Base-by-base conservation (phyloP, 495 filamentous ascomycete genomes). In the Bryoglossum gracile region DNA sequence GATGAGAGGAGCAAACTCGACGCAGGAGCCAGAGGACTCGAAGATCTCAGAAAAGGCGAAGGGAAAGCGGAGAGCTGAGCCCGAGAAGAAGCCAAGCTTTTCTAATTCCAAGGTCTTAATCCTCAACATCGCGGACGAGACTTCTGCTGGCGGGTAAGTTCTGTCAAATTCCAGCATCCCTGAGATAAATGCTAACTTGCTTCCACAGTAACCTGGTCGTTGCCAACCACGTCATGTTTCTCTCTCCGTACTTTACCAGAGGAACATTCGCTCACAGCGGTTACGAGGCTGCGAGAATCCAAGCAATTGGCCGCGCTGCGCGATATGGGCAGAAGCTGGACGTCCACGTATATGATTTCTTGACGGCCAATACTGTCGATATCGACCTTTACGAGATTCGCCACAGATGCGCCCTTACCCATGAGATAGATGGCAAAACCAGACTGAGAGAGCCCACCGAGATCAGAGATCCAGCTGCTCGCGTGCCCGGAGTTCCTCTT, bases 141-240 rank as follows among this genome's bases (percentile, higher is more conserved):
- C 74, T 42, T 78, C 86, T 14, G 77, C 86, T 8, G 88, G 88
- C 23, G 62, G 76, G 80, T 83, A 69, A 80, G 76, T 73, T 35
- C 41, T n/a, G 32, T 22, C 22, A 24, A 14, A 0, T 39, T 32
- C 16, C 42, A 8, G 36, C 26, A 2, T 8, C n/a, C 23, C 33
- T 18, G 1, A 41, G 14, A 52, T 40, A 49, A 17, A 25, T 55
- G 42, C 56, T 65, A 48, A 65, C 48, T 24, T 21, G 34, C 4
- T n/a, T n/a, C 35, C 36, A 43, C 53, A 84, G 81, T 16, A 94
- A 94, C 57, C 66, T 92, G 2, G 80, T 81, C 39, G 73, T 75
- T 32, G 85, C 86, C 0, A 89, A 86, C 47, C 87, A 92, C 51
- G 68, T 90, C 25, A 74, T 94, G 41, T 91, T 94, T 60, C 63